phyloP scores from a whole-genome alignment of 1,139 yeast species.

The Yamadazyma dushanensis region DNA sequence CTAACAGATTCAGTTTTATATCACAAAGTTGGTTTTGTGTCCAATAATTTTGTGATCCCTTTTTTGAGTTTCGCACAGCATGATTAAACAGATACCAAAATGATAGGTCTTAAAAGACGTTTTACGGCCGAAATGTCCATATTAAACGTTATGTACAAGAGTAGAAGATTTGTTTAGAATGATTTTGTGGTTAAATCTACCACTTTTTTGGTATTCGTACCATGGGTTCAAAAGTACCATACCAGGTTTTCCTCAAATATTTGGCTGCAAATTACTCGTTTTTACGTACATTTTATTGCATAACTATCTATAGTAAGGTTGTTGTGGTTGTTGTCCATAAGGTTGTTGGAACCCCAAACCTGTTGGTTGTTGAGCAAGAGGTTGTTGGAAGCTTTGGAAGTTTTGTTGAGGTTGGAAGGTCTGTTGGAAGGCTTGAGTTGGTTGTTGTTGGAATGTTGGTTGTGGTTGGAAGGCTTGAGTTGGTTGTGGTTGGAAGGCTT shows the following conservation, averaged over 20 bases:
- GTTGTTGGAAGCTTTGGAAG: no score
- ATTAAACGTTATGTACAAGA: no score
- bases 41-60: constrained; percentile 1
- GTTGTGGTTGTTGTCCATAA: constrained; percentile 10
- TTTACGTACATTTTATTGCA: not conserved
- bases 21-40: constrained; percentile 19
- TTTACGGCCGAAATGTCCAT: no score
- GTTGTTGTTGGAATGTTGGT: constrained; percentile 13
- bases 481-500: constrained; percentile 21
- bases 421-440: constrained; percentile 3
- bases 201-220: not conserved
- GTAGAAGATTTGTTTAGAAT: not conserved
- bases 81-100: no score
- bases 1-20: not conserved
- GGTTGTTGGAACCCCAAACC: constrained; percentile 16
- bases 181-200: not conserved
- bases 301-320: constrained; percentile 8
- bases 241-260: no score
- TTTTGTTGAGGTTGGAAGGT: constrained; percentile 3
- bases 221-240: no score
- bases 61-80: no score
- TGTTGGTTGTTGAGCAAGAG: constrained; percentile 12
- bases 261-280: not conserved
- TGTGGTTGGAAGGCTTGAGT: constrained; percentile 14
- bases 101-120: no score